These are phyloP conservation scores for Blastobotrys illinoisensis DNA, from an alignment of 1,139 yeast species.

Conservation along the genomic window DNA sequence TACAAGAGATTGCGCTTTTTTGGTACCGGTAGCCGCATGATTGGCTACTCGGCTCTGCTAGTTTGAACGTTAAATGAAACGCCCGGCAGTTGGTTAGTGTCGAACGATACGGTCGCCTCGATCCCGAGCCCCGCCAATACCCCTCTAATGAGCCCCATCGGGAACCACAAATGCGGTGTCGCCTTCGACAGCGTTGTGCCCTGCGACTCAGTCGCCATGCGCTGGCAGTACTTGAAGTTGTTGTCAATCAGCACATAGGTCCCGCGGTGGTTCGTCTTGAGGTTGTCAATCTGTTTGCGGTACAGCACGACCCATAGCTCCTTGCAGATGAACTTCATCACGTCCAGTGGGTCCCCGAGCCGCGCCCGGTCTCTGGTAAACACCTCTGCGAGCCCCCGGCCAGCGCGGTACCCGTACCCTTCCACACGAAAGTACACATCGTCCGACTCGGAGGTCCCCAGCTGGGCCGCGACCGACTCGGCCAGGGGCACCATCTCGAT, in stretches of 20 bases:
- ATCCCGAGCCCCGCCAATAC: slow-evolving; percentile 67
- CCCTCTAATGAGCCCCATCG: slow-evolving; percentile 82
- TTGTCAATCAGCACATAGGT: slow-evolving; percentile 75
- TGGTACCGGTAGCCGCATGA: too few species aligned
- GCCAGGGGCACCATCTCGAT: slow-evolving; percentile 74
- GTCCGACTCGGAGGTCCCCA: slow-evolving; percentile 36
- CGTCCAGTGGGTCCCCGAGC: slow-evolving; percentile 59
- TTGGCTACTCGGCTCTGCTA: neutral
- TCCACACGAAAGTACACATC: slow-evolving; percentile 60
- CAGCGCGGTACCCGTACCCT: slow-evolving; percentile 67
- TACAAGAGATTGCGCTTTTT: neutral
- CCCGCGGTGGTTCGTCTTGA: slow-evolving; percentile 85
- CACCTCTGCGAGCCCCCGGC: slow-evolving; percentile 66
- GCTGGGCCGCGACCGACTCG: slow-evolving; percentile 46
- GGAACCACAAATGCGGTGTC: slow-evolving; percentile 60
- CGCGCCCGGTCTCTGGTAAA: slow-evolving; percentile 54
- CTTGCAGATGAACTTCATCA: slow-evolving; percentile 87
- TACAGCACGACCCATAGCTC: slow-evolving; percentile 82
- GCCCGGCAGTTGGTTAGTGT: slow-evolving; percentile 50
- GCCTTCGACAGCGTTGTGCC: slow-evolving; percentile 25
- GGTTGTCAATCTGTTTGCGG: slow-evolving; percentile 83
- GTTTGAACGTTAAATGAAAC: slow-evolving; percentile 73
- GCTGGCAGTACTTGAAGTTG: slow-evolving; percentile 49
- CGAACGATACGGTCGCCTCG: slow-evolving; percentile 62
- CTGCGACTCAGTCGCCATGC: slow-evolving; percentile 43